Evolutionary conservation across 352 stramenopile species (phyloP).

Genomic region (Phytopythium helicoides): DNA sequence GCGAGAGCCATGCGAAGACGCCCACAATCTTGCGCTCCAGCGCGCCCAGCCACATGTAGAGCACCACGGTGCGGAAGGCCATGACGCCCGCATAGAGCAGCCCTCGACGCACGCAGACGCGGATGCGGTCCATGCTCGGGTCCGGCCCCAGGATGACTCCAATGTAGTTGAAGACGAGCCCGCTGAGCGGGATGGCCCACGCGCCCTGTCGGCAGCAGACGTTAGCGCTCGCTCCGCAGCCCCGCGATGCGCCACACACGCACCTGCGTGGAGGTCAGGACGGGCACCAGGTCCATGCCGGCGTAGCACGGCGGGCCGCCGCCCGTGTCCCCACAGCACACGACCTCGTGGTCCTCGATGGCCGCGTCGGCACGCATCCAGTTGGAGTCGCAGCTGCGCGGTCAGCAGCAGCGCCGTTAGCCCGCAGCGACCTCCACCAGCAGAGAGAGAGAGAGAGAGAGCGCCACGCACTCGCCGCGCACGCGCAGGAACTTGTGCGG

Average conservation of each 20-base stretch:
- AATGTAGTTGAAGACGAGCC: slow-evolving; percentile 68
- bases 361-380: slow-evolving; percentile 47
- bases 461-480: slow-evolving; percentile 52
- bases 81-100: slow-evolving; percentile 63
- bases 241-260: too few relatives aligned
- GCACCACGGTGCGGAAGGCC: slow-evolving; percentile 56
- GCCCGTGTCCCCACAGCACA: slow-evolving; percentile 53
- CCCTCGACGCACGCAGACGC: slow-evolving; percentile 49
- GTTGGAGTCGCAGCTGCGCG: slow-evolving; percentile 69
- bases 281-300: slow-evolving; percentile 57
- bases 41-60: slow-evolving; percentile 59
- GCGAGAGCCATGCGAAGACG: slow-evolving; percentile 30
- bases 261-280: slow-evolving; percentile 45
- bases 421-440: too few relatives aligned
- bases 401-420: neutral
- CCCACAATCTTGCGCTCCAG: slow-evolving; percentile 44
- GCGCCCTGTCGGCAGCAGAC: slow-evolving; percentile 36
- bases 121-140: slow-evolving; percentile 44
- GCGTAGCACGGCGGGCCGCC: slow-evolving; percentile 50
- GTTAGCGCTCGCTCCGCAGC: too few relatives aligned
- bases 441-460: neutral
- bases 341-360: slow-evolving; percentile 24
- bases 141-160: slow-evolving; percentile 58
- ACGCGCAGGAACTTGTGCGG: slow-evolving; percentile 73
- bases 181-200: slow-evolving; percentile 58